Percentiles rank a stretch among this genome's conserved stretches.
These are phyloP conservation scores for Pichia nanzhaoensis DNA, from an alignment of 805 yeast species.

Conservation along the genomic window DNA sequence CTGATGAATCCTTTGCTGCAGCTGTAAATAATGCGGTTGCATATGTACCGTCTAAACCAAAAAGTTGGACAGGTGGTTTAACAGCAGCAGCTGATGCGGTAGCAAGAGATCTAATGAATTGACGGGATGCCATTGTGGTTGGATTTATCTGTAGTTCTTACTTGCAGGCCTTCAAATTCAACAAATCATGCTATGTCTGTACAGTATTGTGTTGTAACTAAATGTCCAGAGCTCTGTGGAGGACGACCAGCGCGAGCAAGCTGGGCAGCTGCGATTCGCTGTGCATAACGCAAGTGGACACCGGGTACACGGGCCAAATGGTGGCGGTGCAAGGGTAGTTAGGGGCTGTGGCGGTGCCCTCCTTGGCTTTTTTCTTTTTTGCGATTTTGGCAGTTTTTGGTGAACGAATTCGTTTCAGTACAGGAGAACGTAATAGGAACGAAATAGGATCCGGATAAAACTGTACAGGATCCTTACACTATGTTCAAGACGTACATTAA, in stretches of 20 bases:
- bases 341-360: neutral
- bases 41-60: conserved; percentile 94
- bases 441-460: no score
- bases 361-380: neutral
- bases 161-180: neutral
- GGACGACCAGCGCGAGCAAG: neutral
- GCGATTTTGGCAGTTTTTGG: no score
- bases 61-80: conserved; percentile 89
- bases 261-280: conserved; percentile 17
- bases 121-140: conserved; percentile 51
- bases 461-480: neutral
- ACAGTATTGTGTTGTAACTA: no score
- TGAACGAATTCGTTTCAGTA: no score
- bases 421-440: no score
- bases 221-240: neutral
- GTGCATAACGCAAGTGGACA: conserved; percentile 20
- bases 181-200: neutral
- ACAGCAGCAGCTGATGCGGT: conserved; percentile 42
- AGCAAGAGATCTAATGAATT: conserved; percentile 66
- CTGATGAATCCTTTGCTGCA: conserved; percentile 71
- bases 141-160: neutral
- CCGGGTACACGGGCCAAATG: conserved; percentile 2
- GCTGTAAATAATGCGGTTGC: conserved; percentile 94
- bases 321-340: neutral
- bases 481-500: neutral